Conservation (phyloP, 306 rosid genomes). For the Malus orientalis region DNA sequence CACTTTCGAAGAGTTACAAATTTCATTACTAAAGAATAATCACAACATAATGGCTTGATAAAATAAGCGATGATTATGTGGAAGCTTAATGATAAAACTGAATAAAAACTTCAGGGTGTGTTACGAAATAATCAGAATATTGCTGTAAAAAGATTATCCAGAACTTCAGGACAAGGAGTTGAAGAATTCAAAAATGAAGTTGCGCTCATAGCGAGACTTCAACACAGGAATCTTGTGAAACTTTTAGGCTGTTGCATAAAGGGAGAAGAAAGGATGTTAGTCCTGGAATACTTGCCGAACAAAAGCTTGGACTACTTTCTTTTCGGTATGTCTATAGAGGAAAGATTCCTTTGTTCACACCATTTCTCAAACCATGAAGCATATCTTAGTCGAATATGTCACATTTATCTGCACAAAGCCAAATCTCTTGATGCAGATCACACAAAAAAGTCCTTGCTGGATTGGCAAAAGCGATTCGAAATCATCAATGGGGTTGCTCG, state of each 20-base stretch:
- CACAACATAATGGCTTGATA: too few relatives aligned
- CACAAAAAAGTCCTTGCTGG: too few relatives aligned
- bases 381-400: background rate
- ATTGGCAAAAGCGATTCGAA: too few relatives aligned
- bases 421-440: too few relatives aligned
- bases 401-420: background rate
- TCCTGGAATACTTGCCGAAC: constrained; percentile 50
- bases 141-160: constrained; percentile 45
- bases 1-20: too few relatives aligned
- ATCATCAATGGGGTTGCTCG: too few relatives aligned
- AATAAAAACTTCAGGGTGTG: constrained; percentile 3
- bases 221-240: constrained; percentile 57
- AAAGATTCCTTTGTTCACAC: background rate
- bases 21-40: too few relatives aligned
- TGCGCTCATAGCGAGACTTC: constrained; percentile 34
- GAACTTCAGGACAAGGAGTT: constrained; percentile 43
- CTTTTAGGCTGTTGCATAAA: constrained; percentile 47
- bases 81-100: background rate
- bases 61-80: background rate
- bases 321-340: constrained; percentile 30
- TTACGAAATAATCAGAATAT: background rate
- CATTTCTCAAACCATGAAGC: background rate
- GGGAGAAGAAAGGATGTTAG: constrained; percentile 42
- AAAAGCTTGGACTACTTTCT: constrained; percentile 46
- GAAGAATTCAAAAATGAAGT: constrained; percentile 33